Percentiles rank a stretch among this genome's conserved stretches.
These are phyloP conservation scores for Pharnaceum exiguum DNA, from an alignment of 148 eudicot species.

Conservation along the genomic window DNA sequence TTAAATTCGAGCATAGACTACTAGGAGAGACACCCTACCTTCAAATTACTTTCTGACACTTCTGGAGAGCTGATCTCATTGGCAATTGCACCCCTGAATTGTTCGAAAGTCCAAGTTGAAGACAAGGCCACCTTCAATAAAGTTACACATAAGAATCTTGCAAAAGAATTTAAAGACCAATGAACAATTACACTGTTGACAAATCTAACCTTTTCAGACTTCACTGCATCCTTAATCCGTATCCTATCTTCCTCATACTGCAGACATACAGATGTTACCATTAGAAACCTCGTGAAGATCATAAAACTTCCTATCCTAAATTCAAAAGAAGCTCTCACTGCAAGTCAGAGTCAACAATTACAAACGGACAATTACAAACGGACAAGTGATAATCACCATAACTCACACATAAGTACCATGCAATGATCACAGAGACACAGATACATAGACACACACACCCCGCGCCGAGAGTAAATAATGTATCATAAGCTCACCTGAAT, in stretches of 20 bases:
- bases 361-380: too few relatives aligned
- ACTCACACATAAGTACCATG: too few relatives aligned
- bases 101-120: conserved; percentile 82
- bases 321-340: too few relatives aligned
- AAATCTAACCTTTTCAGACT: conserved; percentile 58
- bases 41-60: conserved; percentile 65
- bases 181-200: not conserved
- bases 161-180: not conserved
- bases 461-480: too few relatives aligned
- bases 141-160: conserved; percentile 5
- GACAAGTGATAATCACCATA: too few relatives aligned
- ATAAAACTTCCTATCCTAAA: too few relatives aligned
- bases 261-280: conserved; percentile 13
- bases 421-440: too few relatives aligned
- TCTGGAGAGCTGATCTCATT: conserved; percentile 43
- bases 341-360: not conserved
- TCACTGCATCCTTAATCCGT: conserved; percentile 70
- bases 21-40: conserved; percentile 32
- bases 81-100: conserved; percentile 63
- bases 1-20: not conserved
- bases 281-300: not conserved
- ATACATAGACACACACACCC: too few relatives aligned
- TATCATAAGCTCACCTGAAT: conserved; percentile 49
- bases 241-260: conserved; percentile 78
- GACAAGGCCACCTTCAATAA: conserved; percentile 49